Evolutionary conservation across 495 filamentous ascomycete species (phyloP).

Genomic region (Aspergillus heteromorphus): DNA sequence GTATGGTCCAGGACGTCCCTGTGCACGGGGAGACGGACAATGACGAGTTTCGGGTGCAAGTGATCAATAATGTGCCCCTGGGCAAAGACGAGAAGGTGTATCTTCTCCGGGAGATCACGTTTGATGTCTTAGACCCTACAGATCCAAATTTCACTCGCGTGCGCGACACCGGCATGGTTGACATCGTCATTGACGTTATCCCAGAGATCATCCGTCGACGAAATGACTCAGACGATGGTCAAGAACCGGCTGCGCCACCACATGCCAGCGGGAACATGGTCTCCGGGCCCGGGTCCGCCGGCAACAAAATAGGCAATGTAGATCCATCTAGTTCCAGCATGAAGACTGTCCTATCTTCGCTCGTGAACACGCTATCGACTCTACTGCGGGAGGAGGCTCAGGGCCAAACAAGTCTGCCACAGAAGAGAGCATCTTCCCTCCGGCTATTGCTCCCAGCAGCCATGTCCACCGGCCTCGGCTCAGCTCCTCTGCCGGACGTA

Average conservation of each 20-base stretch:
- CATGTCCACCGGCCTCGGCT: slow-evolving; percentile 67
- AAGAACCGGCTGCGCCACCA: slow-evolving; percentile 23
- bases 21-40: slow-evolving; percentile 24
- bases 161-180: slow-evolving; percentile 64
- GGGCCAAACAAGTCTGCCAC: slow-evolving; percentile 20
- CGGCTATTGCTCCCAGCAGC: slow-evolving; percentile 58
- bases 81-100: slow-evolving; percentile 89
- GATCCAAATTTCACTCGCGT: slow-evolving; percentile 82
- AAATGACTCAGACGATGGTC: slow-evolving; percentile 35
- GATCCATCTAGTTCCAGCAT: slow-evolving; percentile 45
- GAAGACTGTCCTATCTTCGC: slow-evolving; percentile 46
- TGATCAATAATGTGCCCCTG: slow-evolving; percentile 72
- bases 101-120: slow-evolving; percentile 68
- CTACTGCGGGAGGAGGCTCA: slow-evolving; percentile 42
- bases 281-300: slow-evolving; percentile 13
- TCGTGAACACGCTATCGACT: slow-evolving; percentile 55
- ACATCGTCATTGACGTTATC: slow-evolving; percentile 60
- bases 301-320: slow-evolving; percentile 21
- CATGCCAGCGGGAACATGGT: slow-evolving; percentile 17
- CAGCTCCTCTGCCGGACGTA: slow-evolving; percentile 66
- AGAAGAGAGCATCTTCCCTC: slow-evolving; percentile 22
- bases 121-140: slow-evolving; percentile 60
- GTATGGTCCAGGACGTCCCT: slow-evolving; percentile 65
- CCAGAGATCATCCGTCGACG: slow-evolving; percentile 34
- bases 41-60: slow-evolving; percentile 62